Percentiles rank a stretch among this genome's conserved stretches.
phyloP scores from a whole-genome alignment of 345 rosid species.

The Populus deltoides region DNA sequence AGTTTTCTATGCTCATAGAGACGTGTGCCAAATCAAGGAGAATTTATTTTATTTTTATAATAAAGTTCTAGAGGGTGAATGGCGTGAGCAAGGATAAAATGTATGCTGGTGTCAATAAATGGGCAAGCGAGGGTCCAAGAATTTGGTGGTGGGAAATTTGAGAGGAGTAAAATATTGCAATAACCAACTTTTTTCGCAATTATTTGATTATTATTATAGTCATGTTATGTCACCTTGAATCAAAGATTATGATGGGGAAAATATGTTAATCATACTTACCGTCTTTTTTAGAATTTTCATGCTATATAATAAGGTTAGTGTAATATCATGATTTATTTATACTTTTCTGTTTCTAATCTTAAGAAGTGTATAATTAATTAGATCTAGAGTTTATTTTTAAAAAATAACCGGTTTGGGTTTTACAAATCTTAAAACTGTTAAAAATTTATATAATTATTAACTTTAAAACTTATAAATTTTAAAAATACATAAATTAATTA shows the following conservation, averaged over 20 bases:
- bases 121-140: neutral
- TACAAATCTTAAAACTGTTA: too few relatives aligned
- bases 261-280: neutral
- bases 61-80: too few relatives aligned
- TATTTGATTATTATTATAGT: too few relatives aligned
- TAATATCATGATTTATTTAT: too few relatives aligned
- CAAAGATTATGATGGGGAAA: neutral
- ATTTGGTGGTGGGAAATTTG: neutral
- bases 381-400: fast-evolving
- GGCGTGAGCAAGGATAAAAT: too few relatives aligned
- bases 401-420: fast-evolving
- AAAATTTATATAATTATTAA: too few relatives aligned
- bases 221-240: neutral
- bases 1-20: neutral
- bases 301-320: neutral
- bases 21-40: slow-evolving; percentile 9
- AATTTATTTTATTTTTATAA: neutral
- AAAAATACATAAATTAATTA: too few relatives aligned
- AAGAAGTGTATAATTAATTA: fast-evolving
- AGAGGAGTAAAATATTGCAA: neutral
- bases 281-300: too few relatives aligned
- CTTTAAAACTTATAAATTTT: too few relatives aligned
- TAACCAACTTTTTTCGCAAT: neutral
- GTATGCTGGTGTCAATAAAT: neutral
- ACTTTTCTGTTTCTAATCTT: too few relatives aligned